Base-by-base conservation (phyloP, 2,329 filamentous ascomycete species). In the Chaetomium globosum region DNA sequence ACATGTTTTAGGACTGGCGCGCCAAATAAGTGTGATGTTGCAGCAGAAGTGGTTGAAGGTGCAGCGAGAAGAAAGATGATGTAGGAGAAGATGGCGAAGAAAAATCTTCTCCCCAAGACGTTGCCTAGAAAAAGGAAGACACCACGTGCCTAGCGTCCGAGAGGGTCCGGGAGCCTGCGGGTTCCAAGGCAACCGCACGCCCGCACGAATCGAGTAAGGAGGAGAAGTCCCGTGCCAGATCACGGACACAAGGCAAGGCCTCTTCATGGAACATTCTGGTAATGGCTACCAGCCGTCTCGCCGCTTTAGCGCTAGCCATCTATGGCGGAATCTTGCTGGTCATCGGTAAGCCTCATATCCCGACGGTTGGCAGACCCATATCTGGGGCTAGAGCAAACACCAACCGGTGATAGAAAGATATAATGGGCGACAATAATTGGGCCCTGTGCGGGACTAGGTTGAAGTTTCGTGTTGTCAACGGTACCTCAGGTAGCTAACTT, bases 1-100 rank as follows among this genome's bases (percentile, higher is more conserved):
- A 48, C 69, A 72, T 71, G 39, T n/a, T 43, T 7, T 13, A 26
- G 10, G 16, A 52, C 10, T 54, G 19, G 30, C 23, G 16, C 13
- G 19, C 13, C 2, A 53, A 52, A 6, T 10, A 23, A 52, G 23
- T 19, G 49, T 28, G 5, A 26, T 26, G 5, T 12, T 28, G 16
- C 12, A 52, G 6, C 10, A 10, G 23, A 23, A n/a, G 21, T 48
- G 10, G 16, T 4, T n/a, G 13, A 43, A 43, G 2, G 39, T n/a
- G 16, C 16, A 43, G 39, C 3, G 4, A 43, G n/a, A n/a, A n/a
- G 36, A 36, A 12, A 12, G 33, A 12, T 10, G 39, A 12, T 43
- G 39, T 43, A n/a, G 16, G 39, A 4, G 39, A n/a, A 43, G 7
- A 43, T 6, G 39, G 16, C 39, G 7, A n/a, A n/a, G 46, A 23